Conservation (phyloP, 2,329 filamentous ascomycete genomes). For the Dactylellina sp. region DNA sequence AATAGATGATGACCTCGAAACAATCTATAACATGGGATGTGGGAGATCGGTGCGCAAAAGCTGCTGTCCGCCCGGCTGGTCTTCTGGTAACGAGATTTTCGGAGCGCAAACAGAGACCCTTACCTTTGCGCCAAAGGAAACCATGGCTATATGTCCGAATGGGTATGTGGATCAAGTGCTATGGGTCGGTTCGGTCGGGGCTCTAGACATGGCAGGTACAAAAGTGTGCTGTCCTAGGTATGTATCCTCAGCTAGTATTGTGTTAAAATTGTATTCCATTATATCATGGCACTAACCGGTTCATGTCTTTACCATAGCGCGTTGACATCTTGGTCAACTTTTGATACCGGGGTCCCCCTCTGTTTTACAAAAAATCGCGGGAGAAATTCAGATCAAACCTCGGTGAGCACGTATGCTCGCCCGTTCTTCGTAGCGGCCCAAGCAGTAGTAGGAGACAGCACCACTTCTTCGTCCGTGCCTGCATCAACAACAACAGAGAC, state of each 20-base stretch:
- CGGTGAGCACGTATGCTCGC: constrained; percentile 43
- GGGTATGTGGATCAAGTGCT: constrained; percentile 30
- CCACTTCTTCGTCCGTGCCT: constrained; percentile 5
- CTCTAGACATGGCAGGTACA: constrained; percentile 9
- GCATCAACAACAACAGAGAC: neutral
- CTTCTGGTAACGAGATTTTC: constrained; percentile 17
- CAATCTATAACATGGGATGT: constrained; percentile 45
- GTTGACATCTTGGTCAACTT: constrained; percentile 35
- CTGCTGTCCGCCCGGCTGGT: constrained; percentile 40
- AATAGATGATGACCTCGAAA: constrained; percentile 10
- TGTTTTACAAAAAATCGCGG: constrained; percentile 37
- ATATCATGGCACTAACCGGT: neutral
- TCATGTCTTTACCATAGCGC: constrained; percentile 12
- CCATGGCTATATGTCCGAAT: constrained; percentile 15
- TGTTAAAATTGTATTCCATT: neutral
- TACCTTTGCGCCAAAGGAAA: constrained; percentile 1
- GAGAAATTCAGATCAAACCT: constrained; percentile 10
- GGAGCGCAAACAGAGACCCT: neutral
- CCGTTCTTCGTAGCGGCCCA: constrained; percentile 44
- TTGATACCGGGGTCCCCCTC: constrained; percentile 20
- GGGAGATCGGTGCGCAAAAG: constrained; percentile 22
- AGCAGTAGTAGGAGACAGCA: constrained; percentile 4
- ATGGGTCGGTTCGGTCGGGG: constrained; percentile 22
- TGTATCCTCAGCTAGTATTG: neutral
- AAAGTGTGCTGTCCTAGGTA: constrained; percentile 49